Conservation (phyloP, 129 eudicot species). For the sunflower (Helianthus annuus) region HanXRQr2.0-SUNRISE NC_035438.2:43982801-43983300, state of each 20-base stretch:
- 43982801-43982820: conserved; percentile 95
- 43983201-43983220: conserved; percentile 80
- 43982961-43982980: conserved; percentile 98
- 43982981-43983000: conserved; percentile 96
- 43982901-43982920: conserved; percentile 91
- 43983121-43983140: conserved; percentile 73
- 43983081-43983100: conserved; percentile 93
- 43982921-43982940: conserved; percentile 96
- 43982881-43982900: conserved; percentile 91
- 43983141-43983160: conserved; percentile 82
- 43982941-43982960: conserved; percentile 98
- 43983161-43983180: conserved; percentile 77
- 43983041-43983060: conserved; percentile 93
- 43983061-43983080: conserved; percentile 91
- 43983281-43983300: conserved; percentile 94
- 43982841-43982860: conserved; percentile 47
- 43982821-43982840: conserved; percentile 96
- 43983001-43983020: conserved; percentile 88
- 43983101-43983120: conserved; percentile 75
- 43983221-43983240: conserved; percentile 82
- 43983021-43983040: conserved; percentile 95
- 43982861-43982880: conserved; percentile 82
- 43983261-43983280: conserved; percentile 67
- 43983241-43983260: conserved; percentile 96
- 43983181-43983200: conserved; percentile 75